Percentiles rank a stretch among this genome's conserved stretches.
Evolutionary conservation across 164 flowering plant genomes (phyloP).

Genomic region (Umbilicus rupestris): DNA sequence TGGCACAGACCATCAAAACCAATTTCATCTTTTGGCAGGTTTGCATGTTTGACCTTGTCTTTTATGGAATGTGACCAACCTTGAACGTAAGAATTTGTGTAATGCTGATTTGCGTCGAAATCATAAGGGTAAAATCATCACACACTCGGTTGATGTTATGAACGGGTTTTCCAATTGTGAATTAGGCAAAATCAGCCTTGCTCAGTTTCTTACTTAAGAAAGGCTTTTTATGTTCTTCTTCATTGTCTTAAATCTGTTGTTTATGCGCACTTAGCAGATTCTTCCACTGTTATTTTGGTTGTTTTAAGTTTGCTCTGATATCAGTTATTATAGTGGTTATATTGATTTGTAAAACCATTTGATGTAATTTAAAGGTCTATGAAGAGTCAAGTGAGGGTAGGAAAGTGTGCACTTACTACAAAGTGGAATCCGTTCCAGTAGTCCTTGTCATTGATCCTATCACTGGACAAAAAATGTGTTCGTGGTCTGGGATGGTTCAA

Average conservation of each 20-base stretch:
- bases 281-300: neutral
- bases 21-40: constrained; percentile 99
- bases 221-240: no score
- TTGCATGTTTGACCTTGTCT: constrained; percentile 5
- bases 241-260: no score
- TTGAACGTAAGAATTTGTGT: neutral
- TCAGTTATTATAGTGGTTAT: no score
- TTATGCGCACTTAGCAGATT: no score
- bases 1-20: constrained; percentile 71
- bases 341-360: neutral
- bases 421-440: constrained; percentile 63
- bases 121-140: neutral
- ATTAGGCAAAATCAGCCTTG: neutral
- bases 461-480: constrained; percentile 91
- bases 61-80: neutral
- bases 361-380: constrained; percentile 43
- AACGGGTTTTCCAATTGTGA: neutral
- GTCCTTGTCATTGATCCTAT: constrained; percentile 86
- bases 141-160: neutral
- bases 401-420: constrained; percentile 92
- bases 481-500: constrained; percentile 85
- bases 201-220: neutral
- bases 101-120: neutral
- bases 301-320: neutral
- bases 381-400: constrained; percentile 89